Conservation (phyloP, 768 basidiomycete species). For the Russula earlei region DNA sequence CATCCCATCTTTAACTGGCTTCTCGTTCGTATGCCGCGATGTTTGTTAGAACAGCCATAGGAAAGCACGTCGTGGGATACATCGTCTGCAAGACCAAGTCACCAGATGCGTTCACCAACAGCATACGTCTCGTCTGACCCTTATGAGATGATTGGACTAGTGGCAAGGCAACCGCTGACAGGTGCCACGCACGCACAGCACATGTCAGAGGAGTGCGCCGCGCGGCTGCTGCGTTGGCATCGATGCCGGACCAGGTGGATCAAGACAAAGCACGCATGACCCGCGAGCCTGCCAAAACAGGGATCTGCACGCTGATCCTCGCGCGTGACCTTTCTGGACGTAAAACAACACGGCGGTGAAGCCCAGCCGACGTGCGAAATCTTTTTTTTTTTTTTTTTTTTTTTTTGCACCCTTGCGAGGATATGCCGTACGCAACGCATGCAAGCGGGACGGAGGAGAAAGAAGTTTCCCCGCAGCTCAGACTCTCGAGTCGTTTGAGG, state of each 20-base stretch:
- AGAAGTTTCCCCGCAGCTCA: no score
- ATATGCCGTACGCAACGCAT: not conserved
- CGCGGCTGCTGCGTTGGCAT: slow-evolving; percentile 18
- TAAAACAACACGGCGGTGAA: not conserved
- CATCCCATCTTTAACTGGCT: not conserved
- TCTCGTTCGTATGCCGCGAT: not conserved
- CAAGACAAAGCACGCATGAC: slow-evolving; percentile 10
- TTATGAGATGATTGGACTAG: not conserved
- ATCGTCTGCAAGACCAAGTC: no score
- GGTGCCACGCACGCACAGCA: slow-evolving; percentile 19
- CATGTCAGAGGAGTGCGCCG: slow-evolving; percentile 14
- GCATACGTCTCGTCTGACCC: not conserved
- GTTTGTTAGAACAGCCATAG: not conserved
- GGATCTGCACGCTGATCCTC: slow-evolving; percentile 19
- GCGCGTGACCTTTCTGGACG: slow-evolving; percentile 6
- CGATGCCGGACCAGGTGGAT: slow-evolving; percentile 19
- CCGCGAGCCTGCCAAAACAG: slow-evolving; percentile 18
- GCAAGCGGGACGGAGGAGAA: slow-evolving; percentile 4
- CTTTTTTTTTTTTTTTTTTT: no score
- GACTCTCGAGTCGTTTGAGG: no score
- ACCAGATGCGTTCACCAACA: not conserved
- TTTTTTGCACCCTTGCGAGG: no score
- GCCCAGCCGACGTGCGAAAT: slow-evolving; percentile 6
- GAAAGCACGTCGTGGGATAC: not conserved
- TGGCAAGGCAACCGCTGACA: slow-evolving; percentile 7